Percentiles rank a stretch among this genome's conserved stretches.
Conservation (phyloP, 164 flowering plant genomes). For the Nymphaea thermarum region DNA sequence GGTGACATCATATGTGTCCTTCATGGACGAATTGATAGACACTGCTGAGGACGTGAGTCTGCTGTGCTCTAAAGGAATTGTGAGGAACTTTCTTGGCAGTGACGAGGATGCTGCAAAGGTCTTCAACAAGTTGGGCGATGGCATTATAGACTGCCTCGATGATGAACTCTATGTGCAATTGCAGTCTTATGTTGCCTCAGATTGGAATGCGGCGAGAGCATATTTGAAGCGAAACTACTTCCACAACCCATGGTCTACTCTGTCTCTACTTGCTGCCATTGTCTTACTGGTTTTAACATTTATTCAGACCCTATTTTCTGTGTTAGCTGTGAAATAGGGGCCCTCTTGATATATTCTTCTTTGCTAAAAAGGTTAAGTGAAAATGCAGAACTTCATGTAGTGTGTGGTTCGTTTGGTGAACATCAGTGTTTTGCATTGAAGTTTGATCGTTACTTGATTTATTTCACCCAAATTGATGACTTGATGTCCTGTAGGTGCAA, state of each 20-base stretch:
- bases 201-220: constrained; percentile 12
- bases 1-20: constrained; percentile 34
- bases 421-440: too few species aligned
- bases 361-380: too few species aligned
- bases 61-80: constrained; percentile 27
- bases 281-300: not conserved
- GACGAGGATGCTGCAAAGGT: constrained; percentile 44
- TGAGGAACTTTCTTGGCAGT: constrained; percentile 40
- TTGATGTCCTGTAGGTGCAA: too few species aligned
- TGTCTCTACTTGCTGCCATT: not conserved
- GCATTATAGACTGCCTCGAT: constrained; percentile 26
- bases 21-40: constrained; percentile 54
- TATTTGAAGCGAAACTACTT: not conserved
- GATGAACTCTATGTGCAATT: constrained; percentile 25
- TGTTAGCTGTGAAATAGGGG: not conserved
- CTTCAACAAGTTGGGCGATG: constrained; percentile 42
- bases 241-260: not conserved
- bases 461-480: too few species aligned
- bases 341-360: too few species aligned
- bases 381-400: too few species aligned
- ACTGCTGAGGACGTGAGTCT: constrained; percentile 30
- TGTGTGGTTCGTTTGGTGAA: too few species aligned
- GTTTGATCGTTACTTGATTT: too few species aligned
- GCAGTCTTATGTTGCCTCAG: constrained; percentile 26
- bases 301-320: not conserved